These are phyloP conservation scores for Pseudogymnoascus sp. DNA, from an alignment of 2,329 filamentous ascomycete genomes.

Conservation along the genomic window DNA sequence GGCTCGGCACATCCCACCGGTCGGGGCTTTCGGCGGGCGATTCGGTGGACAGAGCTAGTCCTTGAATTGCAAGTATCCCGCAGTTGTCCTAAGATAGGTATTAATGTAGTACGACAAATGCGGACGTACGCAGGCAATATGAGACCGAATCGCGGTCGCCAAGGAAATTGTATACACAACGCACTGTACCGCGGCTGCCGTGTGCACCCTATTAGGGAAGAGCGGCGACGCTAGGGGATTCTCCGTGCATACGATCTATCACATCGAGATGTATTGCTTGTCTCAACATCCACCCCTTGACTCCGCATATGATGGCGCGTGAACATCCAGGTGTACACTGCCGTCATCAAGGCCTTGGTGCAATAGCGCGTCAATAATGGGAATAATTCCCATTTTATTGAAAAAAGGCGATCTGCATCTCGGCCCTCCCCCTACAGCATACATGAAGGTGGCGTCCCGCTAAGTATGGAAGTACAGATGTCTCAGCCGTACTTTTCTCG, in stretches of 20 bases:
- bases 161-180: not conserved
- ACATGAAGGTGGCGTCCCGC: conserved; percentile 1
- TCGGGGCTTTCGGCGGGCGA: not conserved
- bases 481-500: not conserved
- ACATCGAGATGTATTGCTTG: conserved; percentile 7
- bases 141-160: not conserved
- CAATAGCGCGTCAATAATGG: not conserved
- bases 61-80: not conserved
- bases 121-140: not conserved
- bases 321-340: not conserved
- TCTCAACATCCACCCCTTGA: conserved; percentile 1
- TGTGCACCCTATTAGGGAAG: not conserved
- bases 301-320: not conserved
- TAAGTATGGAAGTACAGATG: not conserved
- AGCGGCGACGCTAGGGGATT: not conserved
- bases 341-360: not conserved
- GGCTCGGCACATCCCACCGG: not conserved
- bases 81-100: not conserved
- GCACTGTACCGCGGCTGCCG: not conserved
- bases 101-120: not conserved
- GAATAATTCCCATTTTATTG: not conserved
- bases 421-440: not conserved
- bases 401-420: not conserved
- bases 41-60: not conserved
- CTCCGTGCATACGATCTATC: conserved; percentile 7